Conservation (phyloP, 2,329 filamentous ascomycete genomes). For the Aspergillus novoparasiticus region DNA sequence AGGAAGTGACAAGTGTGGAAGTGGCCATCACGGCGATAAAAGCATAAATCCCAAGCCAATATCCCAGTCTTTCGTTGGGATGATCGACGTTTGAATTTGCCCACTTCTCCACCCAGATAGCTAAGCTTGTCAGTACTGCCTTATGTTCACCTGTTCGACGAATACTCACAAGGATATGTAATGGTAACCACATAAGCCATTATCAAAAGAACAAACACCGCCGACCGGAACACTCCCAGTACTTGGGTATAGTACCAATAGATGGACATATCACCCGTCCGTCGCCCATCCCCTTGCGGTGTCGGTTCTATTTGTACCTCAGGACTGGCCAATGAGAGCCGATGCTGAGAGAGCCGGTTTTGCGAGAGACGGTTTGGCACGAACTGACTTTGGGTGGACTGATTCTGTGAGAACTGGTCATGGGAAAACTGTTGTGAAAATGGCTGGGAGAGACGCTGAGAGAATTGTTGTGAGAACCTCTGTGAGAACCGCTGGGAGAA, state of each 20-base stretch:
- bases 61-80: not conserved
- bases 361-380: not conserved
- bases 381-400: not conserved
- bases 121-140: not conserved
- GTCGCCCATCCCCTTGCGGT: not conserved
- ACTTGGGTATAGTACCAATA: constrained; percentile 11
- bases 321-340: not conserved
- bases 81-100: not conserved
- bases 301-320: not conserved
- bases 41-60: not conserved
- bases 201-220: not conserved
- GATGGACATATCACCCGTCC: constrained; percentile 8
- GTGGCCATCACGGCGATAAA: not conserved
- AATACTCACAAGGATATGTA: constrained; percentile 5
- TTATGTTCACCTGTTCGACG: not conserved
- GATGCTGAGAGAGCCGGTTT: not conserved
- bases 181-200: constrained; percentile 3
- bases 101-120: not conserved
- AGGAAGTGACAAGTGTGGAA: not conserved
- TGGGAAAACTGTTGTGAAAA: not conserved
- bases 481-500: not conserved
- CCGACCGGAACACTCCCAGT: not conserved
- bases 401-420: not conserved
- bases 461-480: not conserved
- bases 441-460: not conserved